Base-by-base conservation (phyloP, 73 alveolate genomes). In the Paramecium octaurelia region DNA sequence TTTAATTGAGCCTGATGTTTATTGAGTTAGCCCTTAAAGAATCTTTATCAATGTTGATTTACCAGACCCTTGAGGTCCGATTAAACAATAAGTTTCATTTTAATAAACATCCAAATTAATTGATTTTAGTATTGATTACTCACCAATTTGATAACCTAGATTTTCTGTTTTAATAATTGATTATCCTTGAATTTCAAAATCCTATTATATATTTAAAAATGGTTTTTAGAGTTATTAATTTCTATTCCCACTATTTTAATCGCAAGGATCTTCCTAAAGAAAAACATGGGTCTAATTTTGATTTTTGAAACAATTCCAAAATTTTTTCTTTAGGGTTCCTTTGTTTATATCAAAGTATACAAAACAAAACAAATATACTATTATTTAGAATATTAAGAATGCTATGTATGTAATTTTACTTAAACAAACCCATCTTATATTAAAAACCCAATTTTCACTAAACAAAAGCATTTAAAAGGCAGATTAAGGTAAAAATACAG, bases 51-150 rank as follows among this genome's bases (percentile, higher is more conserved):
- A 93, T 1, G 99, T 95, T 42, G 99, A 97, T 86, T 98, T 98
- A 31, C 99, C 99, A 18, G 99, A 99, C 12, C 99, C 99, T 94
- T 97, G 96, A 23, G 99, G 99, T 12, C 99, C 99, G 36, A 98
- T 93, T 38, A 98, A 88, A 8, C 99, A 98, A 93, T 97, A 98
- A 57, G 98, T 97, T 85, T 98, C 99, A 34, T 99, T 99, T 44
- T 95, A 88, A 71, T 54, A 54, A 18, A 54, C 35, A 54, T 54
- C 69, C 4, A 54, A 54, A 54, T 54, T 54, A n/a, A 54, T 18
- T n/a, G 36, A n/a, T 14, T 54, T 54, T n/a, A 54, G 11, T 4
- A 54, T 54, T n/a, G 16, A 18, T 54, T 54, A 54, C 3, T 54
- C 69, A 8, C 69, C 14, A 4, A 54, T 54, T 54, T 54, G 8